Percentiles rank a stretch among this genome's conserved stretches.
Conservation (phyloP, 257 asterid species). For the Penstemon newberryi region DNA sequence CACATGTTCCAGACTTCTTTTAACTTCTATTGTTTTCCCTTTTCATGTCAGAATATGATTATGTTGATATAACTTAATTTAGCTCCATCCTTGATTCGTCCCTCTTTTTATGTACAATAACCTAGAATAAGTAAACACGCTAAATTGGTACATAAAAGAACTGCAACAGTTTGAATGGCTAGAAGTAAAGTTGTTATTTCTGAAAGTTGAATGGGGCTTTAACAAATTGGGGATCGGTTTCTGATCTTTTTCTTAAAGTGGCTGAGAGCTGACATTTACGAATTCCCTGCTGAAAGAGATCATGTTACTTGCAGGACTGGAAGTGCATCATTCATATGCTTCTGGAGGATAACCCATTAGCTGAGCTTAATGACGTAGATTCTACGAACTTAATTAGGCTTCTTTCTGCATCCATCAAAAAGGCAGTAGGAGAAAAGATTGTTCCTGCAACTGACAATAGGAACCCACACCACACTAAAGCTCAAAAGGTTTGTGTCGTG, state of each 20-base stretch:
- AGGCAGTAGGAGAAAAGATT: constrained; percentile 95
- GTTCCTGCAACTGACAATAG: constrained; percentile 89
- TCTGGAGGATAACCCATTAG: constrained; percentile 67
- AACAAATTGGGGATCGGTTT: constrained; percentile 17
- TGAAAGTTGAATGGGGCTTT: constrained; percentile 9
- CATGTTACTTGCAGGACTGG: constrained; percentile 74
- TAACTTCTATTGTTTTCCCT: background rate
- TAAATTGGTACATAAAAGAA: constrained; percentile 12
- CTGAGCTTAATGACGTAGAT: constrained; percentile 83
- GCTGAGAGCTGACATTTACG: constrained; percentile 21
- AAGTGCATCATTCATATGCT: constrained; percentile 85
- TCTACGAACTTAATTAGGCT: constrained; percentile 91
- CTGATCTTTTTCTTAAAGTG: constrained; percentile 27
- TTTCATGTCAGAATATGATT: constrained; percentile 21
- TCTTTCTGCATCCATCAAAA: constrained; percentile 77
- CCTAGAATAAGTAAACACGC: constrained; percentile 19
- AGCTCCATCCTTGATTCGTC: background rate
- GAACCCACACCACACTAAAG: constrained; percentile 69
- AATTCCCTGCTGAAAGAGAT: constrained; percentile 24
- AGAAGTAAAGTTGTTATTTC: background rate
- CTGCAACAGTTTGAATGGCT: constrained; percentile 21
- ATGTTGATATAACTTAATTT: constrained; percentile 2
- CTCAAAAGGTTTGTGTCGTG: constrained; percentile 62
- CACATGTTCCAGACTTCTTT: constrained; percentile 9
- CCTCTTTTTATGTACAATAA: constrained; percentile 4